Evolutionary conservation across 345 rosid species (phyloP).

Genomic region (Corymbia maculata): DNA sequence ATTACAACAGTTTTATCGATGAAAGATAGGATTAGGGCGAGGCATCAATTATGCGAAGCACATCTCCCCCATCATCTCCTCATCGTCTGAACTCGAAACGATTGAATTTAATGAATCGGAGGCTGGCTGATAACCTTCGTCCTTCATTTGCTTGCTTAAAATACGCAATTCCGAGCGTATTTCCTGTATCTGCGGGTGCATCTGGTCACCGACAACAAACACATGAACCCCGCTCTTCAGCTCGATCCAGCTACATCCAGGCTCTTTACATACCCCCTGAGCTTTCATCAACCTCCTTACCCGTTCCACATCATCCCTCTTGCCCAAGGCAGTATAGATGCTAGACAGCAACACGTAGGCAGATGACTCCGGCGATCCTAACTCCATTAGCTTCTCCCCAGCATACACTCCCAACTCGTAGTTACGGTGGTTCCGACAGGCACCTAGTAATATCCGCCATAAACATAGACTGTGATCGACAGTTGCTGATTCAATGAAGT

Average conservation of each 20-base stretch:
- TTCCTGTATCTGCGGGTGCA: constrained; percentile 27
- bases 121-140: constrained; percentile 31
- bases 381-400: constrained; percentile 35
- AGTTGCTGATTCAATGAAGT: constrained; percentile 51
- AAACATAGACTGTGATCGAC: constrained; percentile 1
- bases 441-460: constrained; percentile 11
- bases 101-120: constrained; percentile 8
- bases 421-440: constrained; percentile 26
- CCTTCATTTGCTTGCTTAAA: constrained; percentile 43
- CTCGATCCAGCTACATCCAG: constrained; percentile 51
- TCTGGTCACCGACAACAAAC: constrained; percentile 33
- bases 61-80: background rate
- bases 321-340: constrained; percentile 22
- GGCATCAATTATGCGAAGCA: background rate
- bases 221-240: constrained; percentile 31
- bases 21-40: accelerated
- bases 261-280: constrained; percentile 39
- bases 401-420: constrained; percentile 23
- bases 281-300: constrained; percentile 38
- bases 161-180: constrained; percentile 25
- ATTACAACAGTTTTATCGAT: background rate
- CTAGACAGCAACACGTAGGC: constrained; percentile 35
- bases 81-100: background rate
- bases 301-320: constrained; percentile 30
- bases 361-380: constrained; percentile 31